phyloP scores from a whole-genome alignment of 164 flowering plant species.

The Taxillus chinensis region DNA sequence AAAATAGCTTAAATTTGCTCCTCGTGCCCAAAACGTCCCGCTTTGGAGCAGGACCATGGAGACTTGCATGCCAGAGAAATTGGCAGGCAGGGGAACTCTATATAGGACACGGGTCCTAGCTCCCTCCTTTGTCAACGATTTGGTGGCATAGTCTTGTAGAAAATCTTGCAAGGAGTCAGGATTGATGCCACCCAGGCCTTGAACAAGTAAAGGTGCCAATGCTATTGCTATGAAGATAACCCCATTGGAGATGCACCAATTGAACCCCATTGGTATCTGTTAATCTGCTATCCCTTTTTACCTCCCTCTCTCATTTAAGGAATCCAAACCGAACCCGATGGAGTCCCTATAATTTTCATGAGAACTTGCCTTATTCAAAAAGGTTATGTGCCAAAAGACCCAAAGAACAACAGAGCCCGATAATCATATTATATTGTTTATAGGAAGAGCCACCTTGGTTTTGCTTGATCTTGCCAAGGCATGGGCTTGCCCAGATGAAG shows the following conservation, averaged over 20 bases:
- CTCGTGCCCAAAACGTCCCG: slow-evolving; percentile 25
- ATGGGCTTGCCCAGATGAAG: background rate
- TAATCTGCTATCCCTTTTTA: too few species aligned
- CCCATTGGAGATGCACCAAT: slow-evolving; percentile 12
- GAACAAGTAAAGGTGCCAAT: background rate
- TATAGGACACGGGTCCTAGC: slow-evolving; percentile 21
- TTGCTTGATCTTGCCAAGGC: too few species aligned
- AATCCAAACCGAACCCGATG: too few species aligned
- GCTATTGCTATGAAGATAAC: background rate
- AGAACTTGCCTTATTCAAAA: too few species aligned
- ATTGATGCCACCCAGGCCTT: background rate
- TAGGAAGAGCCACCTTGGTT: too few species aligned
- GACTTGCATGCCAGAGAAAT: slow-evolving; percentile 24
- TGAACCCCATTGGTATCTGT: background rate
- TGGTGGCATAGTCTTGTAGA: slow-evolving; percentile 17
- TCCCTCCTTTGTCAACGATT: background rate
- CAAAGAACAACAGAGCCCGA: too few species aligned
- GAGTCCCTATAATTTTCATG: too few species aligned
- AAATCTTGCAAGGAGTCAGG: slow-evolving; percentile 15
- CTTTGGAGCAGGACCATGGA: slow-evolving; percentile 27
- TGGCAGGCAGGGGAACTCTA: slow-evolving; percentile 29
- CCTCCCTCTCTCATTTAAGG: too few species aligned
- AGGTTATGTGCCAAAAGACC: too few species aligned
- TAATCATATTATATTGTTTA: too few species aligned
- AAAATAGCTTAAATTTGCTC: slow-evolving; percentile 19